phyloP scores from a whole-genome alignment of 768 basidiomycete species.

The Mycena chlorophos region DNA sequence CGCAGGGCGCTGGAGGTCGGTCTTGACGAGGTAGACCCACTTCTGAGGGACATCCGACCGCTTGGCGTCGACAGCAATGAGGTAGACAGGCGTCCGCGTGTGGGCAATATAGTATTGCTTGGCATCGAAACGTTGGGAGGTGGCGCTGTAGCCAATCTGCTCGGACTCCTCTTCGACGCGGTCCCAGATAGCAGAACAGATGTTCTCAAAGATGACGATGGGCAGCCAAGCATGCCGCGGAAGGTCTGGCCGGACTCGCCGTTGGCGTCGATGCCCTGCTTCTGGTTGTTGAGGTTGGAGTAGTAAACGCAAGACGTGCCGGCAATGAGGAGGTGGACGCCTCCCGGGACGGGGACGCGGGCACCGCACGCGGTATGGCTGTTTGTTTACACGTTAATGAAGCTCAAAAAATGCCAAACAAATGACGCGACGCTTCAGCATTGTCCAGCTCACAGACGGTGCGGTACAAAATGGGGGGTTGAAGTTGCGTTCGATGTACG shows the following conservation, averaged over 20 bases:
- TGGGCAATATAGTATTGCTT: conserved; percentile 94
- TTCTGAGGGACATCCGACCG: conserved; percentile 58
- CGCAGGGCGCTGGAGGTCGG: conserved; percentile 75
- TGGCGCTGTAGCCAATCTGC: conserved; percentile 73
- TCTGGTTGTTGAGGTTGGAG: conserved; percentile 91
- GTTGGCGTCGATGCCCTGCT: conserved; percentile 84
- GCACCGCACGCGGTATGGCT: conserved; percentile 94
- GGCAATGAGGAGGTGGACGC: conserved; percentile 87
- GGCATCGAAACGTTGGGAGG: conserved; percentile 70
- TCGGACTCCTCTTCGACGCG: conserved; percentile 76
- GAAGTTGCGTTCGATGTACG: conserved; percentile 96
- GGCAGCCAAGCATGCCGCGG: conserved; percentile 93
- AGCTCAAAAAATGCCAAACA: neutral
- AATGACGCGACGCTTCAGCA: conserved; percentile 70
- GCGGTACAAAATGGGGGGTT: conserved; percentile 86
- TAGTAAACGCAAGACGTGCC: conserved; percentile 98
- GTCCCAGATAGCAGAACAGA: conserved; percentile 87
- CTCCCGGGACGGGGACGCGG: conserved; percentile 79
- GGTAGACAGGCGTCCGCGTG: conserved; percentile 87
- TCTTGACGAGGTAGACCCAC: conserved; percentile 65
- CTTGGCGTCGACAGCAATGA: conserved; percentile 73
- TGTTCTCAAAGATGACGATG: conserved; percentile 93
- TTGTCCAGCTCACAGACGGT: conserved; percentile 90
- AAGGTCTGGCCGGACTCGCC: conserved; percentile 95
- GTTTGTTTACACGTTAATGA: conserved; percentile 14